phyloP scores from a whole-genome alignment of 176 grass and related monocot species.

The Musa acuminata region DNA sequence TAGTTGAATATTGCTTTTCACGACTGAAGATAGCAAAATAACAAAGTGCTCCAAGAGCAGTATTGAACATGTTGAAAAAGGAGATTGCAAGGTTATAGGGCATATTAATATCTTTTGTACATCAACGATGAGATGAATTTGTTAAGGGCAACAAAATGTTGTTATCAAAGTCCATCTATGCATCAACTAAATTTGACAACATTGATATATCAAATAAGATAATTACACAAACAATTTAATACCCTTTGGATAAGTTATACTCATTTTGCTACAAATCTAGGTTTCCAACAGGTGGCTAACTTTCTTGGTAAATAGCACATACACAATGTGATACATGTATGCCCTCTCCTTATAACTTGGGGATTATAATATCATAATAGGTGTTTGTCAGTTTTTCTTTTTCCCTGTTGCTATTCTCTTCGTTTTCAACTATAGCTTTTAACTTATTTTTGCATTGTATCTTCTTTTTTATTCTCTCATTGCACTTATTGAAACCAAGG shows the following conservation, averaged over 20 bases:
- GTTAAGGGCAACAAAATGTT: neutral
- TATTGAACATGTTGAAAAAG: neutral
- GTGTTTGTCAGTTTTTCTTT: neutral
- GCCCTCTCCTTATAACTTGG: neutral
- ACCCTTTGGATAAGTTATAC: neutral
- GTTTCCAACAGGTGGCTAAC: no score
- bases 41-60: no score
- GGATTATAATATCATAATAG: neutral
- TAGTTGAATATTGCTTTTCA: neutral
- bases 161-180: no score
- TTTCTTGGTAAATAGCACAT: no score
- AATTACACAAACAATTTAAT: neutral
- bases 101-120: neutral
- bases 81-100: neutral
- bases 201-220: neutral
- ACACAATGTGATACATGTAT: neutral
- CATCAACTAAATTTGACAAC: no score
- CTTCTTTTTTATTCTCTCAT: neutral
- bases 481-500: neutral
- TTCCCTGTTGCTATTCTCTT: neutral
- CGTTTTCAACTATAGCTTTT: neutral
- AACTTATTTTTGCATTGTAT: neutral
- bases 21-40: slow-evolving; percentile 7
- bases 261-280: neutral
- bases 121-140: neutral